Conservation (phyloP, 2,329 filamentous ascomycete genomes). For the Sporothrix inflata region DNA sequence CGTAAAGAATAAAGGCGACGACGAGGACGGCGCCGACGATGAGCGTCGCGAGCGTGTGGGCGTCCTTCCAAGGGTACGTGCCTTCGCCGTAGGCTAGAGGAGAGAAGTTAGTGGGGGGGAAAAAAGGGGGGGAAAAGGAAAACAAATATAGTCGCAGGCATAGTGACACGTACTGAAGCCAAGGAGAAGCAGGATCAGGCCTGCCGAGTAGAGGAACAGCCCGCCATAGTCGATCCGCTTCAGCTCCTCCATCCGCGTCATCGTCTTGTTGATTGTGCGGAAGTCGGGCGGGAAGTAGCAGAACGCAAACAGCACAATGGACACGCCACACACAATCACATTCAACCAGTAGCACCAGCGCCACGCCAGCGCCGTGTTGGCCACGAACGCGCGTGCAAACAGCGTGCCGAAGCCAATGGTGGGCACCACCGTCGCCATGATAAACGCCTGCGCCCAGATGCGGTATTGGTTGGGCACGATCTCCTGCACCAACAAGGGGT, state of each 20-base stretch:
- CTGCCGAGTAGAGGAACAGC: constrained; percentile 46
- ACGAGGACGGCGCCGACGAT: constrained; percentile 41
- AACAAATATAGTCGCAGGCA: not conserved
- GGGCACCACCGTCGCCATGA: constrained; percentile 44
- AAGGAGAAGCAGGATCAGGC: constrained; percentile 47
- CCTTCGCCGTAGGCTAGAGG: constrained; percentile 46
- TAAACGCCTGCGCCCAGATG: constrained; percentile 43
- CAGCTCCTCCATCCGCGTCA: constrained; percentile 43
- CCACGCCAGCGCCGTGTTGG: constrained; percentile 48
- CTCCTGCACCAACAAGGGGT: constrained; percentile 46
- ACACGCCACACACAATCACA: constrained; percentile 47
- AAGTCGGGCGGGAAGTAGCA: constrained; percentile 53
- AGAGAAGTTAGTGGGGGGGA: too few relatives aligned
- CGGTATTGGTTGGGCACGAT: constrained; percentile 47
- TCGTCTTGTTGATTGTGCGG: constrained; percentile 44
- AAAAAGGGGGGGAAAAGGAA: too few relatives aligned
- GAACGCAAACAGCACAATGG: constrained; percentile 45
- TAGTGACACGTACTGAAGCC: constrained; percentile 38
- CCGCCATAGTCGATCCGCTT: constrained; percentile 51
- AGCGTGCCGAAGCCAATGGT: constrained; percentile 49
- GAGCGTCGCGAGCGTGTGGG: constrained; percentile 42
- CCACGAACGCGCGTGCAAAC: constrained; percentile 47
- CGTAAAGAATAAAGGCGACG: constrained; percentile 22
- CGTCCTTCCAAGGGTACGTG: constrained; percentile 46
- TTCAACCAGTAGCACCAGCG: constrained; percentile 54